phyloP scores from a whole-genome alignment of 257 asterid genomes.

The Rhazya stricta region DNA sequence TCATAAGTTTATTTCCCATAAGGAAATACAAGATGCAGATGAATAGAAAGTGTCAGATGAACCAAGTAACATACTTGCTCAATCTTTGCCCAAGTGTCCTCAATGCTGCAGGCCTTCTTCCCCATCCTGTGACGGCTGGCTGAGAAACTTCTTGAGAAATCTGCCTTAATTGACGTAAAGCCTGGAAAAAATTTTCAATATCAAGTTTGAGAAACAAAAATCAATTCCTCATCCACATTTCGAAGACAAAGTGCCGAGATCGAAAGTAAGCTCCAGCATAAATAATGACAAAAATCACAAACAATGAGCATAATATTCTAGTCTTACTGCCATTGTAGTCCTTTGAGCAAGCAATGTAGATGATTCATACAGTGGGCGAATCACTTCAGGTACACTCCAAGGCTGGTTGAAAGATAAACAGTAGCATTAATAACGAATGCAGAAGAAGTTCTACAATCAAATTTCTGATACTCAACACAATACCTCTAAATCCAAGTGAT shows the following conservation, averaged over 20 bases:
- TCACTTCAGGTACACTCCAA: conserved; percentile 95
- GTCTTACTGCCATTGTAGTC: conserved; percentile 77
- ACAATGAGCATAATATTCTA: too few relatives aligned
- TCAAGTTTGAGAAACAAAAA: not conserved
- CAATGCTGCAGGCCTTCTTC: conserved; percentile 90
- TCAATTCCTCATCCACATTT: not conserved
- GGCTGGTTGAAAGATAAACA: conserved; percentile 46
- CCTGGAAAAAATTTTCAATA: conserved; percentile 37
- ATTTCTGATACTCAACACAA: not conserved
- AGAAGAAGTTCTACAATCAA: not conserved
- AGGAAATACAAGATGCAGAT: not conserved
- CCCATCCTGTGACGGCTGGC: conserved; percentile 82
- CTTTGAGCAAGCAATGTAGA: conserved; percentile 82
- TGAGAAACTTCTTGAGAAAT: conserved; percentile 84
- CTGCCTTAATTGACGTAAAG: conserved; percentile 87
- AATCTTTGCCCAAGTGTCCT: conserved; percentile 93
- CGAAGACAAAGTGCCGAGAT: not conserved
- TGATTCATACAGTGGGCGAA: conserved; percentile 89
- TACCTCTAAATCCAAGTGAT: conserved; percentile 91
- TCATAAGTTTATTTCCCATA: conserved; percentile 11
- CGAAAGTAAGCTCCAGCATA: too few relatives aligned
- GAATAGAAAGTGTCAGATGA: conserved; percentile 4
- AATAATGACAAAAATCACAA: too few relatives aligned
- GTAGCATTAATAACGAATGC: not conserved
- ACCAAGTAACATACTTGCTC: conserved; percentile 51